phyloP scores from a whole-genome alignment of 2,329 filamentous ascomycete genomes.

The Talaromyces sp. region DNA sequence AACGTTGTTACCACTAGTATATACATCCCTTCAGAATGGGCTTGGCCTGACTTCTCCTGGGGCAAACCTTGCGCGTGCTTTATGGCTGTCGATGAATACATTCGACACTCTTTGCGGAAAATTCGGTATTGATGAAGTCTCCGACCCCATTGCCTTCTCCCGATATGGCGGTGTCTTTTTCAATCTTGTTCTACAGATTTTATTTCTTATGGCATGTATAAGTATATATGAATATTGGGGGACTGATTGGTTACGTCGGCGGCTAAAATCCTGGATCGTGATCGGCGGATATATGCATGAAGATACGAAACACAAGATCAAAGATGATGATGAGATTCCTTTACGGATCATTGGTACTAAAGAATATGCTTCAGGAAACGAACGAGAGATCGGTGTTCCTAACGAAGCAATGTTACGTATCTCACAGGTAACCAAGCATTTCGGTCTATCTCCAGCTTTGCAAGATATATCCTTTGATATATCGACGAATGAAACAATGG shows the following conservation, averaged over 20 bases:
- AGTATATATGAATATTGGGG: background rate
- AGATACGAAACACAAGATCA: conserved; percentile 36
- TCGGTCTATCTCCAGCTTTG: conserved; percentile 73
- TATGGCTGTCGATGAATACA: conserved; percentile 76
- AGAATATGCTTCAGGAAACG: background rate
- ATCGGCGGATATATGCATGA: no score
- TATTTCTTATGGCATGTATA: background rate
- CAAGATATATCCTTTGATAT: conserved; percentile 85
- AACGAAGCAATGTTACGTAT: conserved; percentile 69
- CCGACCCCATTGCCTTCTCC: conserved; percentile 66
- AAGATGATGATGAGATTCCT: conserved; percentile 35
- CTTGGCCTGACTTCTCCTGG: conserved; percentile 61
- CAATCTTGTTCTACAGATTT: conserved; percentile 68
- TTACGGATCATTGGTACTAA: conserved; percentile 35
- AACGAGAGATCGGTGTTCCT: no score
- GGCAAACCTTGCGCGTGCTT: conserved; percentile 67
- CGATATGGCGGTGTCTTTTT: conserved; percentile 81
- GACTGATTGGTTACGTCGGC: background rate
- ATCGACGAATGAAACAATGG: conserved; percentile 76
- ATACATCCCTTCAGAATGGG: conserved; percentile 9
- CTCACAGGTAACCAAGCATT: conserved; percentile 74
- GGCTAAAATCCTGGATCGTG: no score
- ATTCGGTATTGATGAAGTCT: conserved; percentile 53
- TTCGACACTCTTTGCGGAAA: conserved; percentile 73
- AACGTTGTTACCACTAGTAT: background rate